Base-by-base conservation (phyloP, 2,329 filamentous ascomycete species). In the Fusarium longipes region DNA sequence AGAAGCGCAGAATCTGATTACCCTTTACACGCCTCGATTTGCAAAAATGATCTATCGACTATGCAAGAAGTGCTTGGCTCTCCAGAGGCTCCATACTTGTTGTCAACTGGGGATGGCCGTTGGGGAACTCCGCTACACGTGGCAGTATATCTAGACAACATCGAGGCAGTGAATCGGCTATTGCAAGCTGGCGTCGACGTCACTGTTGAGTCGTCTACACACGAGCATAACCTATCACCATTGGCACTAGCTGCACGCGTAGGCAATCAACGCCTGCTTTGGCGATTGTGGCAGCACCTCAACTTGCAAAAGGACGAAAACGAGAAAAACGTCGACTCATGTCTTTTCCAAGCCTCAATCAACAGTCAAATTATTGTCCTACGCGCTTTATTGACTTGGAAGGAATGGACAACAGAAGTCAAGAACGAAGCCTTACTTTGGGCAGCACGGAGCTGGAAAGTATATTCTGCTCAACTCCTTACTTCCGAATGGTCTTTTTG, bases 361-460 rank as follows among this genome's bases (percentile, higher is more conserved):
- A 43, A 32, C 12, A 27, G n/a, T 5, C 38, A 44, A 44, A 20
- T 27, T 6, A n/a, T 22, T 11, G 32, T 25, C 22, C 11, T 54
- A 6, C 6, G 12, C 38, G 15, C 22, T 32, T 8, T 54, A 10
- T 15, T 54, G 14, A 24, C 15, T 10, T 48, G 42, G 51, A 30
- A 32, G 15, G 33, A 38, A 22, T 54, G 42, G 51, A 48, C 51
- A 5, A 1, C 15, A 5, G 20, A 54, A 30, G 32, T 42, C 2
- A 47, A 38, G 12, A 36, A 32, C 1, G 11, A 14, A 11, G 33
- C 25, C 8, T 15, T 54, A 2, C 36, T 27, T 3, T 18, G 33
- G 40, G 20, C 51, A 22, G 32, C 42, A 6, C 32, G 11, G 17
- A 42, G 51, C 15, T 54, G 42, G 51, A 30, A 48, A 17, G 14